These are phyloP conservation scores for Leccinum pellstonianum DNA, from an alignment of 768 basidiomycete species.

Conservation along the genomic window DNA sequence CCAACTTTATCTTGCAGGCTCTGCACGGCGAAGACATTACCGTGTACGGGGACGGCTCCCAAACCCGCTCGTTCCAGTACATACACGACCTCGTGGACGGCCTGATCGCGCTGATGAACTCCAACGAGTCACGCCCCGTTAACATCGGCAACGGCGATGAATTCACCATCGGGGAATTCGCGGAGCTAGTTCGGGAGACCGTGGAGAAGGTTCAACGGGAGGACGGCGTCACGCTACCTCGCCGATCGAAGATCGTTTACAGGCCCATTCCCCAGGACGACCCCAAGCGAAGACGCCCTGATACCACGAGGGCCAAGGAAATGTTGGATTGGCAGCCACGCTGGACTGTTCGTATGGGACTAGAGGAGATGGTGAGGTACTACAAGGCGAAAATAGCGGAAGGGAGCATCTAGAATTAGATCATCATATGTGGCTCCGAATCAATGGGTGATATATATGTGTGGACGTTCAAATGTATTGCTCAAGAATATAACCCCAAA, in stretches of 20 bases:
- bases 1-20: conserved; percentile 98
- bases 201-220: conserved; percentile 92
- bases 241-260: conserved; percentile 67
- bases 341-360: conserved; percentile 90
- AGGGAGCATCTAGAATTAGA: conserved; percentile 58
- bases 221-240: conserved; percentile 55
- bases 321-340: conserved; percentile 85
- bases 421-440: not conserved
- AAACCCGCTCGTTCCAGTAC: conserved; percentile 97
- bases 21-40: conserved; percentile 96
- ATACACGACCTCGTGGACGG: conserved; percentile 98
- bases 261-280: conserved; percentile 88
- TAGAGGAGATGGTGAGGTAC: conserved; percentile 94
- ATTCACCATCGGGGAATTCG: conserved; percentile 94
- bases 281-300: conserved; percentile 91
- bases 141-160: conserved; percentile 97
- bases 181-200: conserved; percentile 85
- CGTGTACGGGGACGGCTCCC: conserved; percentile 90
- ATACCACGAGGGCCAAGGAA: conserved; percentile 88
- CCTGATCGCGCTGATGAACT: conserved; percentile 93
- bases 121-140: conserved; percentile 86
- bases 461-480: not conserved
- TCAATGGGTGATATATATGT: not conserved
- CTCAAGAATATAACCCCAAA: not conserved
- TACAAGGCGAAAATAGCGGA: conserved; percentile 89